Evolutionary conservation across 1,284 basidiomycete genomes (phyloP).

Genomic region (Exsudoporus floridanus): DNA sequence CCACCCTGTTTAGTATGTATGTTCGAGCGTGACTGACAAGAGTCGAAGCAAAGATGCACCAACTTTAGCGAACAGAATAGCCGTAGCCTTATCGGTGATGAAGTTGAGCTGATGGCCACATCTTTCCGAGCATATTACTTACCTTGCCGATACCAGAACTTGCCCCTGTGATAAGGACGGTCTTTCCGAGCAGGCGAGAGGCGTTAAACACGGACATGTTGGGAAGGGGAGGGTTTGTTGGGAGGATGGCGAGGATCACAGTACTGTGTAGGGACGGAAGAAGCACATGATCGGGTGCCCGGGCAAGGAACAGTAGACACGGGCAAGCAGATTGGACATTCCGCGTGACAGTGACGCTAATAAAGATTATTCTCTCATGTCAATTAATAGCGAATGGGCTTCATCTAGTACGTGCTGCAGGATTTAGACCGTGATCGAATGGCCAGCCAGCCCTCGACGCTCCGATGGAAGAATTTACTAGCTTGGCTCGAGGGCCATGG

Average conservation of each 20-base stretch:
- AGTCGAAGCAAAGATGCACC: conserved; percentile 5
- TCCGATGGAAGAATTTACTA: conserved; percentile 56
- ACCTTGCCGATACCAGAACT: conserved; percentile 83
- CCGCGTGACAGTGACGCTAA: conserved; percentile 2
- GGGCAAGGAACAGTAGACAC: neutral
- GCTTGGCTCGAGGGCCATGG: conserved; percentile 57
- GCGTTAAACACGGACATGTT: conserved; percentile 78
- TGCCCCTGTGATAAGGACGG: conserved; percentile 84
- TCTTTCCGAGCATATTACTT: neutral
- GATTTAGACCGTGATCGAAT: too few species aligned
- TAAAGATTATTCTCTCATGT: neutral
- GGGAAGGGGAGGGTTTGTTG: conserved; percentile 15
- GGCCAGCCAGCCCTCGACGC: too few species aligned
- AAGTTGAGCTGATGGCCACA: neutral
- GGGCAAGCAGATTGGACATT: neutral
- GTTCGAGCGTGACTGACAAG: conserved; percentile 1
- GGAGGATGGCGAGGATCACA: neutral
- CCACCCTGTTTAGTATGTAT: conserved; percentile 52
- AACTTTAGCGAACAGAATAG: conserved; percentile 81
- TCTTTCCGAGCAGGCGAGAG: conserved; percentile 77
- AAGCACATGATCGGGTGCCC: conserved; percentile 1
- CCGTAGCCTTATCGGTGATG: conserved; percentile 60
- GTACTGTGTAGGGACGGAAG: neutral
- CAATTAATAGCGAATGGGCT: too few species aligned
- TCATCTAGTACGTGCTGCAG: too few species aligned